Percentiles rank a stretch among this genome's conserved stretches.
phyloP scores from a whole-genome alignment of 352 stramenopile genomes.

The Phytophthora pseudosyringae region DNA sequence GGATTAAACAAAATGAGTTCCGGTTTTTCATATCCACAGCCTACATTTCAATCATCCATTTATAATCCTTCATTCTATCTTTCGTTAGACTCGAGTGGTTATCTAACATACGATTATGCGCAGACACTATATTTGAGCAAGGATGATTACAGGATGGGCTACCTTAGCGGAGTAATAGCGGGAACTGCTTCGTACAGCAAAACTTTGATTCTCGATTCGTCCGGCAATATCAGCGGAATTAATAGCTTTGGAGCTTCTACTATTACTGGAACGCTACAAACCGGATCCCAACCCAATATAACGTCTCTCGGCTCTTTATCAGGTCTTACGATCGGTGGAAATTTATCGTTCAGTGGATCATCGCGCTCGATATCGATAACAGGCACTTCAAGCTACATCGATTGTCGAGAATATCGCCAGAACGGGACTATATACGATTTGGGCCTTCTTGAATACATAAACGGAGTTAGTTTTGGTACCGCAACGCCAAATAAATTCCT shows the following conservation, averaged over 20 bases:
- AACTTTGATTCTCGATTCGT: background rate
- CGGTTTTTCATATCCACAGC: slow-evolving; percentile 15
- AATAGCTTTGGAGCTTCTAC: background rate
- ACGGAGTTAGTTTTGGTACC: slow-evolving; percentile 9
- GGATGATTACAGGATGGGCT: slow-evolving; percentile 20
- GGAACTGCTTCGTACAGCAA: background rate
- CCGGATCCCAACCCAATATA: background rate
- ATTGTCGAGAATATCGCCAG: slow-evolving; percentile 6
- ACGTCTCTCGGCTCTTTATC: slow-evolving; percentile 1
- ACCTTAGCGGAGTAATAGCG: slow-evolving; percentile 1
- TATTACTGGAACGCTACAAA: slow-evolving; percentile 1
- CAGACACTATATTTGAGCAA: slow-evolving; percentile 26
- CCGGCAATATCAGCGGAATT: background rate
- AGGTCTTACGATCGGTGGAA: slow-evolving; percentile 10
- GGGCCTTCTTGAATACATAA: slow-evolving; percentile 5
- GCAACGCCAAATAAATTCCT: slow-evolving; percentile 13
- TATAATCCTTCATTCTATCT: slow-evolving; percentile 23
- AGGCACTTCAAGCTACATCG: slow-evolving; percentile 10
- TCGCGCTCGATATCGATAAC: slow-evolving; percentile 4
- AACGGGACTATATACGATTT: slow-evolving; percentile 9
- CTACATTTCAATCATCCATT: slow-evolving; percentile 12
- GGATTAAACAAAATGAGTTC: slow-evolving; percentile 14
- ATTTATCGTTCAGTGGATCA: slow-evolving; percentile 6
- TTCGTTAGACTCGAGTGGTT: slow-evolving; percentile 11
- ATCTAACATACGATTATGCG: slow-evolving; percentile 23